Evolutionary conservation across 108 stramenopile genomes (phyloP).

Genomic region (Skeletonema marinoi): DNA sequence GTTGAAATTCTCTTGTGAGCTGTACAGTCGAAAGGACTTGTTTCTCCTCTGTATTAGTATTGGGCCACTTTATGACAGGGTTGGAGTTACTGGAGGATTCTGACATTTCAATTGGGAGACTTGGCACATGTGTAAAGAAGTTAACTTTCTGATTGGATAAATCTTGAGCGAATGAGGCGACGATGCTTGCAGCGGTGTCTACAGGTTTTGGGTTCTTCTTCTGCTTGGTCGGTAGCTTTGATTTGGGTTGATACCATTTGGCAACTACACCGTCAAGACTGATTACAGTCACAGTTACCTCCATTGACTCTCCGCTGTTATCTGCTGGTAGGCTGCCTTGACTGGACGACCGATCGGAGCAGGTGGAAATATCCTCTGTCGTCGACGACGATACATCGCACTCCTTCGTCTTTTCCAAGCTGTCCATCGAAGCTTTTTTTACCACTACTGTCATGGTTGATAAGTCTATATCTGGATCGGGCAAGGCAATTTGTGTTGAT

Average conservation of each 20-base stretch:
- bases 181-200: constrained; percentile 4
- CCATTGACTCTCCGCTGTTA: neutral
- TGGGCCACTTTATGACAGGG: constrained; percentile 18
- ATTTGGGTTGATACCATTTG: constrained; percentile 4
- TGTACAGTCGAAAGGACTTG: constrained; percentile 27
- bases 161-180: constrained; percentile 27
- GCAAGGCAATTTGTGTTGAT: too few species aligned
- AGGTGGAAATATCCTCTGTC: neutral
- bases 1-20: constrained; percentile 16
- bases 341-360: neutral
- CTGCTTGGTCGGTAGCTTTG: neutral
- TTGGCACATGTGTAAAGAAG: constrained; percentile 37
- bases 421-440: neutral
- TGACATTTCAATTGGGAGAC: constrained; percentile 9
- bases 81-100: neutral
- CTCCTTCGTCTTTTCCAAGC: neutral
- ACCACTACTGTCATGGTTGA: neutral
- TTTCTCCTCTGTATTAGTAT: neutral
- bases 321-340: neutral
- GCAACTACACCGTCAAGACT: constrained; percentile 28
- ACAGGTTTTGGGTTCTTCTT: neutral
- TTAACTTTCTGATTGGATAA: constrained; percentile 1
- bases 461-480: too few species aligned
- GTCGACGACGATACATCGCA: neutral
- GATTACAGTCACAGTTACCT: constrained; percentile 15